Evolutionary conservation across 306 rosid genomes (phyloP).

Genomic region (Fagus crenata): DNA sequence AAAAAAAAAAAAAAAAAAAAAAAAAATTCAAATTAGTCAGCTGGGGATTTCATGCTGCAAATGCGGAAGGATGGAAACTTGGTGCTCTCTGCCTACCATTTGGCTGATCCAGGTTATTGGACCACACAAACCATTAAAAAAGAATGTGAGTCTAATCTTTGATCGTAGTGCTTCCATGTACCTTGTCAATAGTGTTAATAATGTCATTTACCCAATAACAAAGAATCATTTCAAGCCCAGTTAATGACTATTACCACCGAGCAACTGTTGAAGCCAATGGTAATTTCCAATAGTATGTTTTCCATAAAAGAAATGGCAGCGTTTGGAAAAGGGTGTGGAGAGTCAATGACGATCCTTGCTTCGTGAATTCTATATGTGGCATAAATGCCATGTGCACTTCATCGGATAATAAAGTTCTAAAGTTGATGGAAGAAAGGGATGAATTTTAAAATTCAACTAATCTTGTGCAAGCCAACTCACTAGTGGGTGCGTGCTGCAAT

Average conservation of each 20-base stretch:
- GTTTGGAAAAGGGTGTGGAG: too few species aligned
- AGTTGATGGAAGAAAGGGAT: too few species aligned
- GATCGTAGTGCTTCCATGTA: slow-evolving; percentile 18
- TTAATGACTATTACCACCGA: slow-evolving; percentile 32
- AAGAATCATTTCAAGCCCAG: slow-evolving; percentile 20
- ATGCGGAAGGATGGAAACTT: slow-evolving; percentile 30
- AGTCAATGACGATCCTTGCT: too few species aligned
- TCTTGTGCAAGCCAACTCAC: too few species aligned
- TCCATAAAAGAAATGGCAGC: not conserved
- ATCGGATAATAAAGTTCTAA: too few species aligned
- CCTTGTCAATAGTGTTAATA: not conserved
- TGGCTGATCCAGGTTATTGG: slow-evolving; percentile 22
- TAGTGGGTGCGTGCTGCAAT: too few species aligned
- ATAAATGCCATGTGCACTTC: too few species aligned
- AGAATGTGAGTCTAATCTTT: slow-evolving; percentile 20
- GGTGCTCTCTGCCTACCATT: slow-evolving; percentile 23
- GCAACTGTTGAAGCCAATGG: slow-evolving; percentile 38
- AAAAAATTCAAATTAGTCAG: not conserved
- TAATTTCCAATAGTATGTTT: slow-evolving; percentile 32
- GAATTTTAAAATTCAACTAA: too few species aligned
- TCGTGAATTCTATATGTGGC: too few species aligned
- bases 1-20: slow-evolving; percentile 12
- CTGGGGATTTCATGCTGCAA: slow-evolving; percentile 10
- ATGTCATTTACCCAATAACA: not conserved
- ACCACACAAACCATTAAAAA: too few species aligned